Base-by-base conservation (phyloP, 768 basidiomycete species). In the Hypsizygus marmoreus region DNA sequence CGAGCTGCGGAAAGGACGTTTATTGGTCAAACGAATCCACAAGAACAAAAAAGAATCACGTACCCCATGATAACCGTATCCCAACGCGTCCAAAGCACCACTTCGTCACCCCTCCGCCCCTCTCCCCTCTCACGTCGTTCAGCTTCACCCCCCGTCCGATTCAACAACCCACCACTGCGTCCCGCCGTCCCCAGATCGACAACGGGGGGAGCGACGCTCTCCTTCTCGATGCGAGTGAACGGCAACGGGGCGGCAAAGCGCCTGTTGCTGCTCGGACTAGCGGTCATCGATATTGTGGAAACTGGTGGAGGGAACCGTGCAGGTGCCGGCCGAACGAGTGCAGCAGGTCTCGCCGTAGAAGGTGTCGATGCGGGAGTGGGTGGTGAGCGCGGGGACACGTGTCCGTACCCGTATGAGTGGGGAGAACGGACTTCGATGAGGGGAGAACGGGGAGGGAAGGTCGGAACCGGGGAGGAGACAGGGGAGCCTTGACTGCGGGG, bases 181-280 rank as follows among this genome's bases (percentile, higher is more conserved):
- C 40, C 53, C 0, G 32, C 52, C 14, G 41, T 51, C 1, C 41
- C 55, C 1, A 54, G 35, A 33, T 57, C 50, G 0, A 57, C 47
- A 2, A 57, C 40, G 0, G 55, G 38, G 12, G 39, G 38, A 4
- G 43, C 49, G 3, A 36, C 34, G 19, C 11, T 11, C 2, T 19
- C 32, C 11, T 37, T 26, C 10, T 14, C 31, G 22, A 45, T 38
- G 12, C 34, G 49, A 14, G 44, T 41, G n/a, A 45, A 33, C 2
- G 49, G 34, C 12, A 41, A 32, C 2, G 46, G 42, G 7, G 50
- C 40, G 6, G 50, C 23, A 26, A 49, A 49, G 12, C 44, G 40
- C 32, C 40, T 53, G 26, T n/a, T n/a, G n/a, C n/a, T n/a, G n/a
- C n/a, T n/a, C n/a, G n/a, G n/a, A n/a, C n/a, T n/a, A n/a, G n/a